phyloP scores from a whole-genome alignment of 768 basidiomycete species.

The Agrocybe chaxingu region DNA sequence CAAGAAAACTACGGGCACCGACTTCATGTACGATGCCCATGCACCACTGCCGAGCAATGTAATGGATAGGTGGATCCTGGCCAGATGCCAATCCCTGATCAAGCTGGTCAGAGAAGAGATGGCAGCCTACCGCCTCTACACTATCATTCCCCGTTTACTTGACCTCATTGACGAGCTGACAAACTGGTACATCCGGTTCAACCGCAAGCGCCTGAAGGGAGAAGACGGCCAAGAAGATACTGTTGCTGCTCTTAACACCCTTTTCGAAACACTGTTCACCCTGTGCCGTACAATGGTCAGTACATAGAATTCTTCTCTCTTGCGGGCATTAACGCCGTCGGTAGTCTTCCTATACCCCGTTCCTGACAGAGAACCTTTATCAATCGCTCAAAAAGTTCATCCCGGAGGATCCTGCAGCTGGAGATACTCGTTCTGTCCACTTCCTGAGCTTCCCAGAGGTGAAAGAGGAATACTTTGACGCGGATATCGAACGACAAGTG shows the following conservation, averaged over 20 bases:
- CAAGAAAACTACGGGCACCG: slow-evolving; percentile 72
- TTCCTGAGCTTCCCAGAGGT: slow-evolving; percentile 93
- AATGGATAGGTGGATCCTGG: slow-evolving; percentile 99
- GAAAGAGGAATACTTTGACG: slow-evolving; percentile 93
- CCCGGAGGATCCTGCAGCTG: slow-evolving; percentile 64
- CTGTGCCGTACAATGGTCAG: slow-evolving; percentile 91
- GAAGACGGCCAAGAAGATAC: slow-evolving; percentile 91
- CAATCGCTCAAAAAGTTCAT: slow-evolving; percentile 87
- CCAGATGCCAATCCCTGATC: slow-evolving; percentile 96
- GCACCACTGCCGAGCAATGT: slow-evolving; percentile 84
- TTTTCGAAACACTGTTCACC: slow-evolving; percentile 94
- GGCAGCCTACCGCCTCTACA: slow-evolving; percentile 96
- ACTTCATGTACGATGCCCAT: slow-evolving; percentile 87
- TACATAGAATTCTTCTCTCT: neutral
- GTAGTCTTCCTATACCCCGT: slow-evolving; percentile 97
- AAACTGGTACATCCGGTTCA: slow-evolving; percentile 99
- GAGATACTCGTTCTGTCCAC: slow-evolving; percentile 90
- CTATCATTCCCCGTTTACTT: slow-evolving; percentile 91
- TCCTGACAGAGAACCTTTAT: slow-evolving; percentile 95
- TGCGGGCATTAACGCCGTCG: slow-evolving; percentile 5
- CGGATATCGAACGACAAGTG: slow-evolving; percentile 90
- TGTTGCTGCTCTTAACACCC: slow-evolving; percentile 82
- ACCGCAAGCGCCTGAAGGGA: slow-evolving; percentile 92
- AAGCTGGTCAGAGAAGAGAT: slow-evolving; percentile 89
- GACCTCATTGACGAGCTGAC: slow-evolving; percentile 95